Evolutionary conservation across 441 rosid species (phyloP).

Genomic region (Arabidopsis lyrata): DNA sequence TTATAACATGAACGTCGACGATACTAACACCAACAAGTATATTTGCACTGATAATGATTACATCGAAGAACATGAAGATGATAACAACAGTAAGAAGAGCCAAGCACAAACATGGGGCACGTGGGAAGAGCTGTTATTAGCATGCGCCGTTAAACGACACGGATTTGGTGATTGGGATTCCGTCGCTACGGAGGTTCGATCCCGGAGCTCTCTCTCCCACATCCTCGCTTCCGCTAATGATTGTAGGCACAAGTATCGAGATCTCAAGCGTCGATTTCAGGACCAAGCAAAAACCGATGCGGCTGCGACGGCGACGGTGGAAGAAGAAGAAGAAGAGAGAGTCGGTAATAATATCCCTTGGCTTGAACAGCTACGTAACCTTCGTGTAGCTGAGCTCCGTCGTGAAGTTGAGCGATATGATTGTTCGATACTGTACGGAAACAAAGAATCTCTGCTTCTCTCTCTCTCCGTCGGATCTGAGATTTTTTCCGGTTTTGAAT

Average conservation of each 20-base stretch:
- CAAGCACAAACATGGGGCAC: constrained; percentile 61
- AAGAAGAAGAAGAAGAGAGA: constrained; percentile 20
- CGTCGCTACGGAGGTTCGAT: constrained; percentile 59
- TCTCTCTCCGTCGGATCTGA: constrained; percentile 39
- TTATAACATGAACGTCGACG: constrained; percentile 33
- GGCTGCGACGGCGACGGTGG: not conserved
- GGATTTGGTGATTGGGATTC: constrained; percentile 69
- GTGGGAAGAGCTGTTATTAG: constrained; percentile 74
- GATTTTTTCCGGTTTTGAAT: not conserved
- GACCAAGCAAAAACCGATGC: not conserved
- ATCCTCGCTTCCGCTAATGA: constrained; percentile 49
- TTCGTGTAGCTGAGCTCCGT: constrained; percentile 69
- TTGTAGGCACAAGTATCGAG: constrained; percentile 57
- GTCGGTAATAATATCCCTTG: constrained; percentile 52
- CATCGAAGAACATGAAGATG: constrained; percentile 2
- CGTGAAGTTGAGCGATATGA: constrained; percentile 67
- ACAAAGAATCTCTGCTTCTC: constrained; percentile 12
- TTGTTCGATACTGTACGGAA: constrained; percentile 60
- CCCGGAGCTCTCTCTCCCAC: constrained; percentile 50
- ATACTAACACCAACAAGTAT: constrained; percentile 17
- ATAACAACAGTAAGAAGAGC: not conserved
- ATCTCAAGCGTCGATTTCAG: constrained; percentile 62
- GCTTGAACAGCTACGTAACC: constrained; percentile 68
- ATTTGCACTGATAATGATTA: constrained; percentile 22
- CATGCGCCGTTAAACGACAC: constrained; percentile 75